Base-by-base conservation (phyloP, 331 rosid genomes). In the Telfairia occidentalis region DNA sequence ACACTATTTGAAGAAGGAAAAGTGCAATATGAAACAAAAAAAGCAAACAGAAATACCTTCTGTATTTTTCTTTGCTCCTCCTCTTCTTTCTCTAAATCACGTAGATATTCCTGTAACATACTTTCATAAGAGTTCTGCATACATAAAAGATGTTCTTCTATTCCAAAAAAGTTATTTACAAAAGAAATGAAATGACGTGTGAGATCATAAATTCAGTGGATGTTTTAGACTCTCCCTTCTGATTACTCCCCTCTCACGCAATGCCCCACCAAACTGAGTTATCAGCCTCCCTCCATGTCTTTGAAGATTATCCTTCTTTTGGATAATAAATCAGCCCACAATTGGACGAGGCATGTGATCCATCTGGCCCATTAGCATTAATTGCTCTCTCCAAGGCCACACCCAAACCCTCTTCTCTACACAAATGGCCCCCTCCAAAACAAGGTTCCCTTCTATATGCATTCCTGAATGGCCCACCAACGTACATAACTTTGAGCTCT, bases 51-150 rank as follows among this genome's bases (percentile, higher is more conserved):
- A 70, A 60, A 24, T 52, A 93, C 98, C 97, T 93, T 90, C 71
- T 86, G 94, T 75, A 88, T 88, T 90, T 87, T 93, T 85, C 86
- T 86, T 78, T 88, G 94, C 85, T 90, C 97, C 84, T 93, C 97
- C 82, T 93, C 97, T 89, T 91, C 97, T 83, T 83, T 91, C 84
- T 86, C 96, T 64, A 93, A 82, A 80, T 89, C 98, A 60, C 72
- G 92, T 43, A 86, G 76, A 83, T 93, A 87, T 71, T 89, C 96
- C 98, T 93, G 84, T 40, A 79, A 78, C 53, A 34, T 57, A 40
- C 21, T 30, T 80, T 26, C 71, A 76, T 32, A 67, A 78, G 69
- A 75, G 29, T 77, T 79, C 42, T 30, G 54, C 64, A 74, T 54
- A 78, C 74, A 49, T 69, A 82, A 64, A 29, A 46, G 72, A 19